Evolutionary conservation across 768 basidiomycete species (phyloP).

Genomic region (Gymnopilus junonius): DNA sequence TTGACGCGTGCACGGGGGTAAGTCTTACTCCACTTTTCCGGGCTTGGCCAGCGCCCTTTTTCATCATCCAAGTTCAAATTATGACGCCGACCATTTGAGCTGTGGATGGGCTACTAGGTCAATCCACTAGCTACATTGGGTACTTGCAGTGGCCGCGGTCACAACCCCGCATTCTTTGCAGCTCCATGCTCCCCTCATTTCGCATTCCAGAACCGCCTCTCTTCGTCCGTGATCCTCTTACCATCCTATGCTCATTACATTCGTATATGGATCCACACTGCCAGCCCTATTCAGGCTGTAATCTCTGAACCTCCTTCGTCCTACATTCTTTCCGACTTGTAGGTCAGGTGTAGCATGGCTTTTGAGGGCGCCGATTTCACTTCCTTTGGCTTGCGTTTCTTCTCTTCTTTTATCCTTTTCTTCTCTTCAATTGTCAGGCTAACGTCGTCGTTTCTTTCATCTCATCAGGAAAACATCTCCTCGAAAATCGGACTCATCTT

Average conservation of each 20-base stretch:
- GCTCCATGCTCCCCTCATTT: background rate
- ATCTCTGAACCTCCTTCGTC: background rate
- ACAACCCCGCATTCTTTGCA: background rate
- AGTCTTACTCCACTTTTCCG: conserved; percentile 29
- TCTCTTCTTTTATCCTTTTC: background rate
- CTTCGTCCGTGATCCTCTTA: background rate
- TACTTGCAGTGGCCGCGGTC: no score
- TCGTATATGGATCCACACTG: background rate
- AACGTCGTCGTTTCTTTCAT: conserved; percentile 9
- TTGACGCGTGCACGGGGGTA: conserved; percentile 88
- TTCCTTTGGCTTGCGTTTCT: background rate
- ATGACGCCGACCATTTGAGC: no score
- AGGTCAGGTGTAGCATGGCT: background rate
- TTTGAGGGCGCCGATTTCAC: background rate
- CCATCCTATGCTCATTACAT: background rate
- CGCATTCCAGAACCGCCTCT: background rate
- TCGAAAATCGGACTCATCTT: conserved; percentile 90
- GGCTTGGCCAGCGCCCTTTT: background rate
- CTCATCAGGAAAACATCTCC: conserved; percentile 77
- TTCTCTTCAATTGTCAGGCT: background rate
- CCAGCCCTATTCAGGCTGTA: background rate
- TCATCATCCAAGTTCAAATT: background rate
- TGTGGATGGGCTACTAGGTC: no score
- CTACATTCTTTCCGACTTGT: background rate
- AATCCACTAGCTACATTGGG: no score